phyloP scores from a whole-genome alignment of 495 filamentous ascomycete species.

The Penicillium canariense region DNA sequence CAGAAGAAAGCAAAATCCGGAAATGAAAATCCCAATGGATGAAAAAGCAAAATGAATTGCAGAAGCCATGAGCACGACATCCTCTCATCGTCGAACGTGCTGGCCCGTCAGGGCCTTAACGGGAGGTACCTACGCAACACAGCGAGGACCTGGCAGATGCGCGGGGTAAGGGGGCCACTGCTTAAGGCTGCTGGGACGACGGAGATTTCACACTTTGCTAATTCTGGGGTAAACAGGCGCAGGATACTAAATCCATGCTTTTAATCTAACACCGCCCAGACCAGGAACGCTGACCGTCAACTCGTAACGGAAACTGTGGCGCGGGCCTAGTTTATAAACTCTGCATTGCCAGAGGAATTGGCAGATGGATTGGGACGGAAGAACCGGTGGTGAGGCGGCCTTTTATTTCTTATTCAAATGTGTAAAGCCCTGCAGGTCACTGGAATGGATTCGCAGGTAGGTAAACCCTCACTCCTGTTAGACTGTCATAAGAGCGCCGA shows the following conservation, averaged over 20 bases:
- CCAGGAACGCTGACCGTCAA: background rate
- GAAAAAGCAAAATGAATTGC: background rate
- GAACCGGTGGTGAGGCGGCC: no score
- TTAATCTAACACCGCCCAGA: background rate
- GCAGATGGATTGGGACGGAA: no score
- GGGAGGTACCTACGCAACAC: background rate
- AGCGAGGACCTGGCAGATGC: background rate
- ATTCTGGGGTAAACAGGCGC: background rate
- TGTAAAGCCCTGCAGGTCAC: no score
- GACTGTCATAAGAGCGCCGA: no score
- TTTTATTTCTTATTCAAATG: no score
- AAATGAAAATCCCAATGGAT: background rate
- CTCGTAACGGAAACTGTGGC: no score
- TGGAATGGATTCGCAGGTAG: no score
- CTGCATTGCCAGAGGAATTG: no score
- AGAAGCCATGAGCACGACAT: background rate
- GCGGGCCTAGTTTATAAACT: no score
- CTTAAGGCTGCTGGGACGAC: background rate
- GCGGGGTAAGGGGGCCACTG: conserved; percentile 12
- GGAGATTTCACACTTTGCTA: background rate
- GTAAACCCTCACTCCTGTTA: no score
- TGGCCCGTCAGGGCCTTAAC: background rate
- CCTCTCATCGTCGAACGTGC: background rate
- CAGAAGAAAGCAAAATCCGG: background rate
- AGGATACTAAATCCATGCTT: background rate